Evolutionary conservation across 495 filamentous ascomycete genomes (phyloP).

Genomic region (Hypoxylon fragiforme): DNA sequence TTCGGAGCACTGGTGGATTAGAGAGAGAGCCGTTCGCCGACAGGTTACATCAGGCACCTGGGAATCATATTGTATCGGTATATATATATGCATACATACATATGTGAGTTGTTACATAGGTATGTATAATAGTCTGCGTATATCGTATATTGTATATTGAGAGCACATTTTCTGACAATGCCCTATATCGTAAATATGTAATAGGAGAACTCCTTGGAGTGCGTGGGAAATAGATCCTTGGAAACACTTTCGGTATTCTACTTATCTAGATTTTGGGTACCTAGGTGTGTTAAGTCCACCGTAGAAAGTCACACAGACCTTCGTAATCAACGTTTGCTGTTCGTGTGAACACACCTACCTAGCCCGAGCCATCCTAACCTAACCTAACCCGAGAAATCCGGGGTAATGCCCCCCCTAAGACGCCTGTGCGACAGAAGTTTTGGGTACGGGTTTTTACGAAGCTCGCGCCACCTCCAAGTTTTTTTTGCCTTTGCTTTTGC

Average conservation of each 20-base stretch:
- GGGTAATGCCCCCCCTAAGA: constrained; percentile 30
- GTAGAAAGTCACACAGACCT: no score
- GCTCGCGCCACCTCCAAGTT: constrained; percentile 27
- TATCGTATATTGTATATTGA: not conserved
- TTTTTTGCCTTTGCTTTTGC: constrained; percentile 4
- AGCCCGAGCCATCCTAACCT: no score
- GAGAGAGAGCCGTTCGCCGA: not conserved
- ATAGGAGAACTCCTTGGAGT: constrained; percentile 5
- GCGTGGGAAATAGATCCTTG: constrained; percentile 12
- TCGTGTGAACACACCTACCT: constrained; percentile 7
- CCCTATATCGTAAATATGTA: constrained; percentile 2
- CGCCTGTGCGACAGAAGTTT: constrained; percentile 19
- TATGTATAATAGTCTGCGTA: no score
- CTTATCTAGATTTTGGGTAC: no score
- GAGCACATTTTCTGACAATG: constrained; percentile 1
- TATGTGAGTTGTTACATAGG: no score
- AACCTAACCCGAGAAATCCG: constrained; percentile 33
- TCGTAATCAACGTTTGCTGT: constrained; percentile 5
- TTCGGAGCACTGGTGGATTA: not conserved
- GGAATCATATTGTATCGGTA: constrained; percentile 1
- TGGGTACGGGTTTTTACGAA: constrained; percentile 31
- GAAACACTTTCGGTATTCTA: no score
- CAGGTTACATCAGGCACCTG: not conserved
- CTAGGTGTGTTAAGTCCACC: no score
- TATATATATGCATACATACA: not conserved